Evolutionary conservation across 495 filamentous ascomycete species (phyloP), one percentile per base, ranked within the genome.

Genomic region (Pyronema omphalodes): DNA sequence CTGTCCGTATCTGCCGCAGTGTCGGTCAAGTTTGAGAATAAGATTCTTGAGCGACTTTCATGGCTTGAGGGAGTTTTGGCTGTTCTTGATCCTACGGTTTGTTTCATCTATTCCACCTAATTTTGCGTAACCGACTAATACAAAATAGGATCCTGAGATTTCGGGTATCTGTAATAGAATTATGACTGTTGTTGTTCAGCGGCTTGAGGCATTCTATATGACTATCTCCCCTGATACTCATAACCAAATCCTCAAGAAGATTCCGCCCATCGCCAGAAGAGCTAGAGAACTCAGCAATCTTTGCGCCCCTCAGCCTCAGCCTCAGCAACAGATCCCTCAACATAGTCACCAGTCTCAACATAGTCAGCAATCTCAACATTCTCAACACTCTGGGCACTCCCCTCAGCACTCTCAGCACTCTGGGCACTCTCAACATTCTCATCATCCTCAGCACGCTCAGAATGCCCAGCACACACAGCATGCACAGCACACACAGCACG

Each of bases 1-100:
- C 76, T 96, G 19, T 94, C 88, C 0, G 81, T 93, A 35, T 82
- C 81, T 45, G 84, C 86, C 2, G 86, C 85, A 11, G 76, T 96
- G 12, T 84, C 84, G 29, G 72, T 77, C 7, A 74, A 81, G 23
- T 71, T 95, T 55, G 71, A 81, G 29, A 75, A 75, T 34, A 76
- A 82, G 58, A 61, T 83, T 35, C 58, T 68, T 41, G 72, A 86
- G 66, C 84, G 86, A 55, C 69, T 98, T 7, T 67, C 69, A 23
- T 91, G 88, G 84, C 71, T 95, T 48, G 83, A 93, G 54, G 72
- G 75, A 23, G 77, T 88, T 37, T 70, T 96, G 37, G 58, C 61
- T 23, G 67, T 68, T 48, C 55, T 75, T 35, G 59, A 67, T 17
- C 61, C 64, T 53, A 64, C 74, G 63, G 76, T 80, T 72, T 64